Evolutionary conservation across 2,329 filamentous ascomycete genomes (phyloP).

Genomic region (Sporothrix brasiliensis): DNA sequence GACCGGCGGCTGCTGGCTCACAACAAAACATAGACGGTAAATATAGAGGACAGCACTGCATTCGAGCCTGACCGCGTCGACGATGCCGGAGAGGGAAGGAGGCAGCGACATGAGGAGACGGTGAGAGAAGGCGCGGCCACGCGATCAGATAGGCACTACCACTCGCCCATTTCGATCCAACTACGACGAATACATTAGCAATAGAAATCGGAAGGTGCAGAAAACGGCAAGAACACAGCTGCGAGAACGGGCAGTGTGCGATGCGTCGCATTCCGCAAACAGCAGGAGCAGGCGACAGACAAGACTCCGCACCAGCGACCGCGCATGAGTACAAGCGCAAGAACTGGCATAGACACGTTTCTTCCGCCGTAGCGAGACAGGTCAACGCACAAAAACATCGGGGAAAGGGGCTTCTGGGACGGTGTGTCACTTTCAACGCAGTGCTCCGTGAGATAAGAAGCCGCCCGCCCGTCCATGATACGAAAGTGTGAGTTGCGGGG

Average conservation of each 20-base stretch:
- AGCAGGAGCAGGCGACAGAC: conserved; percentile 1
- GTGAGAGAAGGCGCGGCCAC: neutral
- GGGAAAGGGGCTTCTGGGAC: conserved; percentile 4
- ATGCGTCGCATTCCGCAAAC: conserved; percentile 19
- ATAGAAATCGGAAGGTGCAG: conserved; percentile 9
- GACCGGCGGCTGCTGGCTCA: neutral
- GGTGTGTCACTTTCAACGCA: neutral
- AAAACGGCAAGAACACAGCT: neutral
- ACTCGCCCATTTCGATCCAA: neutral
- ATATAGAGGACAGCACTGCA: conserved; percentile 1
- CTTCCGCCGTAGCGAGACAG: conserved; percentile 2
- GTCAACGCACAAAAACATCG: neutral
- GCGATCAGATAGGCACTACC: neutral
- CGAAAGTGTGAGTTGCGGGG: conserved; percentile 15
- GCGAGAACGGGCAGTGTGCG: neutral
- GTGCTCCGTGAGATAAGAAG: conserved; percentile 22
- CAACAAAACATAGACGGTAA: neutral
- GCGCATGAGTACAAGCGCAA: too few species aligned
- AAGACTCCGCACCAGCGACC: neutral
- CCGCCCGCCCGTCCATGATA: conserved; percentile 13
- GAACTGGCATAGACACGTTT: too few species aligned
- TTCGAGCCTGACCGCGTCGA: neutral
- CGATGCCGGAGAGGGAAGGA: conserved; percentile 22
- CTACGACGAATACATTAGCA: conserved; percentile 9
- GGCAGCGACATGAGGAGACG: conserved; percentile 2